phyloP scores from a whole-genome alignment of 148 eudicot species.

The Tetragonia tetragonoides region DNA sequence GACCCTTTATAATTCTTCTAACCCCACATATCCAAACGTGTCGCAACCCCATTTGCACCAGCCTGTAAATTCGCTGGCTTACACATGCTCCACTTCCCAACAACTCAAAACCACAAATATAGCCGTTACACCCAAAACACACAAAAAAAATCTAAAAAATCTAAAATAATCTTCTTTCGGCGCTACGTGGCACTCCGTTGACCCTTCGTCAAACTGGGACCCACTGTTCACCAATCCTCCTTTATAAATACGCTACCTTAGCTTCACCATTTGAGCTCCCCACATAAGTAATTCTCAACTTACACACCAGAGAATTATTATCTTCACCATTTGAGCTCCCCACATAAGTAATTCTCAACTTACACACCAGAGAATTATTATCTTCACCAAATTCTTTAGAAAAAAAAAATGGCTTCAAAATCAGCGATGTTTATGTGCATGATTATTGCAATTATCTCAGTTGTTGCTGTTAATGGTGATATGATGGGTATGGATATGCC shows the following conservation, averaged over 20 bases:
- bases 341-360: too few species aligned
- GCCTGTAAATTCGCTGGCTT: not conserved
- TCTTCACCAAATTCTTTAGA: not conserved
- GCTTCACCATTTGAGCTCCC: not conserved
- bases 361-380: not conserved
- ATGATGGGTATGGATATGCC: constrained; percentile 5
- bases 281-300: too few species aligned
- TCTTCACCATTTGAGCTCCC: not conserved
- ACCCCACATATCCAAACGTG: constrained; percentile 10
- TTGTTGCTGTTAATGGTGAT: not conserved
- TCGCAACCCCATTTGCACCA: not conserved
- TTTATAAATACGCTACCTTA: not conserved
- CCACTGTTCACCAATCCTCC: not conserved
- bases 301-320: not conserved
- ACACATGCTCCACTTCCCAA: constrained; percentile 6
- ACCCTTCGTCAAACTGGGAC: not conserved
- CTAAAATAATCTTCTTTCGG: not conserved
- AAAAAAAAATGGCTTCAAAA: not conserved
- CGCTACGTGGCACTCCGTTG: not conserved
- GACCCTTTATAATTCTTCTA: not conserved
- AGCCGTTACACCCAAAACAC: not conserved
- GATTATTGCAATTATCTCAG: not conserved
- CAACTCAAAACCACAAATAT: constrained; percentile 7
- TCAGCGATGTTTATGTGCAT: not conserved
- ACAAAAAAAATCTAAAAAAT: not conserved